A percentile compares a stretch with the other conserved stretches of the same genome.
Conservation (phyloP, 1,284 basidiomycete species). For the Cronartium quercuum region DNA sequence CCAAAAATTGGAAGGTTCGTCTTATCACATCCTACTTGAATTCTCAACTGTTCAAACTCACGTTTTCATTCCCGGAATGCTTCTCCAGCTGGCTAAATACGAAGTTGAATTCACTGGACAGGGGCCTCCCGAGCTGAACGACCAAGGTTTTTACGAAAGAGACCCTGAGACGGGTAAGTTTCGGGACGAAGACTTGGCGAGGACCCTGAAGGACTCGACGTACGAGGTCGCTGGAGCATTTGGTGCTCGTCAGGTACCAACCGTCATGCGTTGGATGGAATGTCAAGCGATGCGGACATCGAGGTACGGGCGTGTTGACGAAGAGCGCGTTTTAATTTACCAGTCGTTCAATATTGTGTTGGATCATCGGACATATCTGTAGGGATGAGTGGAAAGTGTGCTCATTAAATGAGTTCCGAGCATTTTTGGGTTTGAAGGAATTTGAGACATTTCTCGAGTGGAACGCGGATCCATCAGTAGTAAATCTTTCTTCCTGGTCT, state of each 20-base stretch:
- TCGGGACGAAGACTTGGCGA: slow-evolving; percentile 29
- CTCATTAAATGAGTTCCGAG: slow-evolving; percentile 31
- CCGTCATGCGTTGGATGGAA: slow-evolving; percentile 27
- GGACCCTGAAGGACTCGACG: slow-evolving; percentile 20
- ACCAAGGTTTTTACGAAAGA: slow-evolving; percentile 27
- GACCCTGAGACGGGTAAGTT: slow-evolving; percentile 23
- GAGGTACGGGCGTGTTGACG: neutral
- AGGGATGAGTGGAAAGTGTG: slow-evolving; percentile 38
- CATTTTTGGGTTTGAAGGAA: slow-evolving; percentile 26
- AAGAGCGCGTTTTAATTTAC: neutral
- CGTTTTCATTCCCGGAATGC: too few relatives aligned
- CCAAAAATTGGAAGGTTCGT: slow-evolving; percentile 30
- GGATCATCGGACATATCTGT: too few relatives aligned
- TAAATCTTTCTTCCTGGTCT: too few relatives aligned
- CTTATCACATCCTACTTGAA: neutral
- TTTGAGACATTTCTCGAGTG: slow-evolving; percentile 36
- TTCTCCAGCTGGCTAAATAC: slow-evolving; percentile 19
- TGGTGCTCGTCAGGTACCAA: slow-evolving; percentile 17
- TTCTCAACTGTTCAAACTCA: neutral
- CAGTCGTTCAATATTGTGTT: too few relatives aligned
- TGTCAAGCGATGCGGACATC: slow-evolving; percentile 38
- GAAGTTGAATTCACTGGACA: neutral
- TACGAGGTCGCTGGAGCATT: slow-evolving; percentile 35
- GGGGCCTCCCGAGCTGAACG: slow-evolving; percentile 1
- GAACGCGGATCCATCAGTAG: slow-evolving; percentile 30